phyloP scores from a whole-genome alignment of 148 eudicot species.

The Pouteria glomerata region DNA sequence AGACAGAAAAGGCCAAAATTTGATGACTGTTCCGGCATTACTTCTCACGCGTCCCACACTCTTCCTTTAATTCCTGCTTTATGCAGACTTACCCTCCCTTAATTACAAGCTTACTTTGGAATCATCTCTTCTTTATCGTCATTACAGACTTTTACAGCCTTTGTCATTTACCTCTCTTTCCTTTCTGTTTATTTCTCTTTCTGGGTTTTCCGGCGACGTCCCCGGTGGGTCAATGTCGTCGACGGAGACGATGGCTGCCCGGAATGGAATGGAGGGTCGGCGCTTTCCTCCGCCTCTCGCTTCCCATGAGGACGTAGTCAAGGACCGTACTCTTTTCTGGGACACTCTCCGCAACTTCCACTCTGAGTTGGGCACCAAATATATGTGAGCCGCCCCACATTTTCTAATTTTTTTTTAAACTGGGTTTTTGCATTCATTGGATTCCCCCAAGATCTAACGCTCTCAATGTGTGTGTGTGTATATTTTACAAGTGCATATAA shows the following conservation, averaged over 20 bases:
- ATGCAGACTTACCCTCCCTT: not conserved
- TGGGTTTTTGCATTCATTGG: not conserved
- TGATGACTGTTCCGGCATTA: slow-evolving; percentile 10
- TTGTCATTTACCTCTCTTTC: not conserved
- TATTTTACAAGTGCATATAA: not conserved
- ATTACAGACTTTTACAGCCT: not conserved
- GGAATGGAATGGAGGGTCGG: slow-evolving; percentile 7
- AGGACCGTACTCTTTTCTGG: slow-evolving; percentile 40
- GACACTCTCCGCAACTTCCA: slow-evolving; percentile 50
- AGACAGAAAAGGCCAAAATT: slow-evolving; percentile 8
- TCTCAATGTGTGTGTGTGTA: not conserved
- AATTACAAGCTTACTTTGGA: slow-evolving; percentile 13
- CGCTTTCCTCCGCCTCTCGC: slow-evolving; percentile 37
- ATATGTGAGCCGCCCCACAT: slow-evolving; percentile 29
- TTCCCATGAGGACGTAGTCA: slow-evolving; percentile 49
- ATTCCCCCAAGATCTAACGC: not conserved
- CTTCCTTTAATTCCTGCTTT: slow-evolving; percentile 3
- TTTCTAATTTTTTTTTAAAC: too few relatives aligned
- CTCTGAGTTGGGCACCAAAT: slow-evolving; percentile 38
- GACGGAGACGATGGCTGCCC: slow-evolving; percentile 9
- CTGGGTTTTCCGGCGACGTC: slow-evolving; percentile 11
- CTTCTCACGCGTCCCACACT: slow-evolving; percentile 6
- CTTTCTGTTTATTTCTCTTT: not conserved
- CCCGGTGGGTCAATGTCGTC: slow-evolving; percentile 23
- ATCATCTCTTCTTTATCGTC: not conserved